Conservation (phyloP, 116 monocot species). For the Dioscorea cayenensis region DNA sequence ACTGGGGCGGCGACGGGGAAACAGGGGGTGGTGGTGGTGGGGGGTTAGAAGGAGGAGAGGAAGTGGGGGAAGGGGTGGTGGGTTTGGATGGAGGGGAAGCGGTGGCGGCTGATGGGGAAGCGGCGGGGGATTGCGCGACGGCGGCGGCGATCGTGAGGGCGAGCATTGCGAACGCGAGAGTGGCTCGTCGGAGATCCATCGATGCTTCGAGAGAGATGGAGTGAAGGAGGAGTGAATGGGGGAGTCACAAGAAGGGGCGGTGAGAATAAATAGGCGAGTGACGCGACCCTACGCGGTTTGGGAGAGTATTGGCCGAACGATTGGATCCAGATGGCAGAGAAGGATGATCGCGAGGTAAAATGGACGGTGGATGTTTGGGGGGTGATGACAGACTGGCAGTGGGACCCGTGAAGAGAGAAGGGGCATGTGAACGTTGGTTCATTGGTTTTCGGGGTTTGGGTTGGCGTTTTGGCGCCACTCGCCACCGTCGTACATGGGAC, state of each 20-base stretch:
- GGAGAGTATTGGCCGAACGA: no score
- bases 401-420: background rate
- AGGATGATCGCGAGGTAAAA: background rate
- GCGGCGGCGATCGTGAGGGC: constrained; percentile 6
- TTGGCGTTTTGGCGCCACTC: background rate
- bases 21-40: background rate
- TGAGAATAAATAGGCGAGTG: background rate
- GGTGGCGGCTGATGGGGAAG: background rate
- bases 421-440: background rate
- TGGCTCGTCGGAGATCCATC: background rate
- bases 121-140: background rate
- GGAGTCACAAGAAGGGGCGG: background rate
- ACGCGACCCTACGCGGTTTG: background rate
- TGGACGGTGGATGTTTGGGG: background rate
- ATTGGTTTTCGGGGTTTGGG: background rate
- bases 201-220: background rate
- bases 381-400: background rate
- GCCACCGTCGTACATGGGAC: background rate
- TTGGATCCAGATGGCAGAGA: no score
- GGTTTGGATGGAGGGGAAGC: background rate
- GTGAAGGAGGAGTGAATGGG: background rate
- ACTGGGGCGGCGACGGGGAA: background rate
- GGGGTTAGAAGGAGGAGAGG: background rate
- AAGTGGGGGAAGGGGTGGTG: constrained; percentile 2
- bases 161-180: background rate